These are phyloP conservation scores for Colletotrichum gigasporum DNA, from an alignment of 2,329 filamentous ascomycete species.

Conservation along the genomic window DNA sequence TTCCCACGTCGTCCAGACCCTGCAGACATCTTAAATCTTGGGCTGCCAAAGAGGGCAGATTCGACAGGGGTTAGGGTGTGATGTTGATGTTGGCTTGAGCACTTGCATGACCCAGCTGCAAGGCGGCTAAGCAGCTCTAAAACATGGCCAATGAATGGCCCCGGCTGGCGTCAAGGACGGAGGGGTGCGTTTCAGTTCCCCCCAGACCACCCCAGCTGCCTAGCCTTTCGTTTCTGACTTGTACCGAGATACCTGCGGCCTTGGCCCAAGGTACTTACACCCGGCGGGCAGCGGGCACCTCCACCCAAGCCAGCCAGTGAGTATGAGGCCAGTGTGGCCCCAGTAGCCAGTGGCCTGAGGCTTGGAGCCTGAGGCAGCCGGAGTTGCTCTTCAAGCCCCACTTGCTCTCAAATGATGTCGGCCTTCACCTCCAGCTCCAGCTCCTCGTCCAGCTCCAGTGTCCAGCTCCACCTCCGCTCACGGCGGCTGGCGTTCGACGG, in stretches of 20 bases:
- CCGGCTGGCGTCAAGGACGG: slow-evolving; percentile 3
- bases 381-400: not conserved
- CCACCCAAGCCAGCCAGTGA: not conserved
- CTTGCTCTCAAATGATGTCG: too few relatives aligned
- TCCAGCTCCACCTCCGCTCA: not conserved
- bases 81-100: slow-evolving; percentile 30
- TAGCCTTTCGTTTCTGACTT: slow-evolving; percentile 1
- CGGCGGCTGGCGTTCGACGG: not conserved
- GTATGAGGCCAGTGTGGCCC: too few relatives aligned
- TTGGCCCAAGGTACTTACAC: too few relatives aligned
- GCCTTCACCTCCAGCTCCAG: not conserved
- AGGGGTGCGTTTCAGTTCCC: slow-evolving; percentile 29
- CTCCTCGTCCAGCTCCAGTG: not conserved
- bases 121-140: slow-evolving; percentile 34
- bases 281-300: not conserved
- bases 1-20: slow-evolving; percentile 29
- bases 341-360: too few relatives aligned
- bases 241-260: slow-evolving; percentile 17
- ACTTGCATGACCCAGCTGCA: slow-evolving; percentile 34
- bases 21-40: slow-evolving; percentile 32
- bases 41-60: slow-evolving; percentile 22
- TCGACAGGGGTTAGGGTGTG: slow-evolving; percentile 26
- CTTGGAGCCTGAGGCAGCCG: slow-evolving; percentile 9
- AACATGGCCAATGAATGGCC: slow-evolving; percentile 25
- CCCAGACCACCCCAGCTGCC: not conserved